Evolutionary conservation across 2,329 filamentous ascomycete species (phyloP).

Genomic region (Lecanicillium sp.): DNA sequence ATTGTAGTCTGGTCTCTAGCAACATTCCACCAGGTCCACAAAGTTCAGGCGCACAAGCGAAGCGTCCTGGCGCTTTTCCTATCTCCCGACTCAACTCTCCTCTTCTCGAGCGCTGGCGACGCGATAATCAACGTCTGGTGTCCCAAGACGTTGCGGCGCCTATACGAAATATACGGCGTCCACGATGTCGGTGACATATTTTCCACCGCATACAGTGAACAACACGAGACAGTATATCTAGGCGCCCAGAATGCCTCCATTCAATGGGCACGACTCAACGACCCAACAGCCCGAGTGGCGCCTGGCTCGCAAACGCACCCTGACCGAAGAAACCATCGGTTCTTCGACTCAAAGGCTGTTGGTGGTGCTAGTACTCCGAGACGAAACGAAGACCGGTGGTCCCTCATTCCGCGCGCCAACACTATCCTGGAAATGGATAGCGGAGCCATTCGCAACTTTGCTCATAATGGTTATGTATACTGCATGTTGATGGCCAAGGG

Average conservation of each 20-base stretch:
- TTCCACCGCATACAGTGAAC: constrained; percentile 79
- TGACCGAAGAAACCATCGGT: constrained; percentile 70
- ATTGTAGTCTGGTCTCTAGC: constrained; percentile 86
- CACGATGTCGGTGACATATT: constrained; percentile 96
- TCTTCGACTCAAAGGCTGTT: constrained; percentile 86
- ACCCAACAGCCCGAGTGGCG: constrained; percentile 49
- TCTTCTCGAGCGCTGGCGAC: constrained; percentile 91
- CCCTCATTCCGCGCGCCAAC: constrained; percentile 42
- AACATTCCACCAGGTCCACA: constrained; percentile 72
- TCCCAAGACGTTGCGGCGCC: constrained; percentile 62
- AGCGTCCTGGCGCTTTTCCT: constrained; percentile 82
- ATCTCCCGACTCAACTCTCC: constrained; percentile 61
- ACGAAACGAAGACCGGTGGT: constrained; percentile 52
- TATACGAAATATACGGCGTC: constrained; percentile 86
- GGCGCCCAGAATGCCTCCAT: constrained; percentile 93
- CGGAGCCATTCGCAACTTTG: constrained; percentile 76
- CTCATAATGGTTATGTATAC: constrained; percentile 92
- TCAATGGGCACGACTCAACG: constrained; percentile 77
- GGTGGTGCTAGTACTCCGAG: constrained; percentile 73
- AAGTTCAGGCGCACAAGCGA: constrained; percentile 82
- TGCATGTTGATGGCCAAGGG: constrained; percentile 85
- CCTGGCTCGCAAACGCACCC: constrained; percentile 63
- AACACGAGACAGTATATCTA: constrained; percentile 75
- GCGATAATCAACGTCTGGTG: constrained; percentile 93
- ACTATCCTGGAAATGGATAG: constrained; percentile 71